Evolutionary conservation across 2,329 filamentous ascomycete genomes (phyloP).

Genomic region (Alternaria ventricosa): DNA sequence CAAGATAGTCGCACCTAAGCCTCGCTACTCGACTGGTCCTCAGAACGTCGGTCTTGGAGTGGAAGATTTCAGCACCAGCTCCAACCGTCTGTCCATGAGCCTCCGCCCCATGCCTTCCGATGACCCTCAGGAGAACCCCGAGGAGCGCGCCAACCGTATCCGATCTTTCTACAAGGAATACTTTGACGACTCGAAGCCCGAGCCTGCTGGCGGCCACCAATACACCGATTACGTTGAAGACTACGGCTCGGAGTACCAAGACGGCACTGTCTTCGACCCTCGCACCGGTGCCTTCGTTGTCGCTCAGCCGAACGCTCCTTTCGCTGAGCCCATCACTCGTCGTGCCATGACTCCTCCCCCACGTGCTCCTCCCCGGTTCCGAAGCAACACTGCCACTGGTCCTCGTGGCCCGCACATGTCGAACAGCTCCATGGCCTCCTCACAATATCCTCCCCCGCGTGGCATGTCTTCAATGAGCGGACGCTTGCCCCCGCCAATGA

Average conservation of each 20-base stretch:
- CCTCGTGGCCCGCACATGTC: slow-evolving; percentile 54
- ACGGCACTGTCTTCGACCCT: slow-evolving; percentile 63
- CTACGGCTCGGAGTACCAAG: slow-evolving; percentile 73
- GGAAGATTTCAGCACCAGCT: slow-evolving; percentile 45
- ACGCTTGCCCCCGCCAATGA: slow-evolving; percentile 49
- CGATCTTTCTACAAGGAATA: slow-evolving; percentile 99
- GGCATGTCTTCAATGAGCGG: slow-evolving; percentile 53
- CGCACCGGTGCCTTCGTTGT: slow-evolving; percentile 69
- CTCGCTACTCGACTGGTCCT: slow-evolving; percentile 30
- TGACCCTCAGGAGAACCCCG: slow-evolving; percentile 87
- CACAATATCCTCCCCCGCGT: slow-evolving; percentile 47
- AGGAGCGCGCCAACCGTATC: slow-evolving; percentile 93
- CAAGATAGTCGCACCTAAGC: slow-evolving; percentile 37
- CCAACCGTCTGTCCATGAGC: slow-evolving; percentile 63
- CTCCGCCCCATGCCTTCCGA: slow-evolving; percentile 87
- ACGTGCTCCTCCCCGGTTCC: slow-evolving; percentile 65
- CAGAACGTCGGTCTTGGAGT: slow-evolving; percentile 35
- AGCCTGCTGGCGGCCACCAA: slow-evolving; percentile 39
- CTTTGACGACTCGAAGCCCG: slow-evolving; percentile 80
- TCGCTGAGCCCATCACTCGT: slow-evolving; percentile 81
- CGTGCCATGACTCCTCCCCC: slow-evolving; percentile 97
- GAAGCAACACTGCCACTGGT: slow-evolving; percentile 40
- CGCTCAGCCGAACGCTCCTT: slow-evolving; percentile 61
- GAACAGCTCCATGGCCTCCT: slow-evolving; percentile 57
- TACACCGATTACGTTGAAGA: slow-evolving; percentile 73